A percentile compares a stretch with the other conserved stretches of the same genome.
Evolutionary conservation across 2,329 filamentous ascomycete genomes (phyloP).

Genomic region (Aspergillus phoenicis): DNA sequence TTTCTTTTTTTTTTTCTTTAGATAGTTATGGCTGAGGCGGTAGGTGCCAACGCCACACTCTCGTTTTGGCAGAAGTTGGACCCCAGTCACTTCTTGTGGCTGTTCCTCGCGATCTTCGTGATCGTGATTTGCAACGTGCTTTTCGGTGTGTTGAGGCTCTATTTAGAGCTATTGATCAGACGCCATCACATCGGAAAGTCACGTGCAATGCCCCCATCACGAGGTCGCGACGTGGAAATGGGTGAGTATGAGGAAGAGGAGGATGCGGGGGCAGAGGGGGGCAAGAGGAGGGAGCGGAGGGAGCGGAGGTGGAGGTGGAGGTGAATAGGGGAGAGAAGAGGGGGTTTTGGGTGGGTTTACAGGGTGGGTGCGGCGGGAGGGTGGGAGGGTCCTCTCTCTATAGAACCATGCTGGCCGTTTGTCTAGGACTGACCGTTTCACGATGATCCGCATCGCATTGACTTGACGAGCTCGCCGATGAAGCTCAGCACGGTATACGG

Average conservation of each 20-base stretch:
- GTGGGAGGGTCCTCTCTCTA: too few species aligned
- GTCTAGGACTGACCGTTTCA: too few species aligned
- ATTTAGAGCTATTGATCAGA: background rate
- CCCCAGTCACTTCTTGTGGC: background rate
- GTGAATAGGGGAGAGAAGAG: too few species aligned
- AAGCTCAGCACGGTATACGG: too few species aligned
- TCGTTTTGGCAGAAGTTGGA: background rate
- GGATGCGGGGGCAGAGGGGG: accelerated
- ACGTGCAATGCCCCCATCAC: background rate
- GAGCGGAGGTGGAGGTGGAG: background rate
- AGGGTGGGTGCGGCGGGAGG: too few species aligned
- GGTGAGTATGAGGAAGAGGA: background rate
- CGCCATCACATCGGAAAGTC: background rate
- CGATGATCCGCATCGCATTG: too few species aligned
- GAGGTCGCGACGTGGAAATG: background rate
- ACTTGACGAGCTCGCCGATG: too few species aligned
- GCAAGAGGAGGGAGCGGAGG: background rate
- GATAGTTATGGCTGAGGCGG: background rate
- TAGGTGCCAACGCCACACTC: background rate
- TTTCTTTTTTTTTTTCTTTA: background rate
- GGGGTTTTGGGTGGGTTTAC: too few species aligned
- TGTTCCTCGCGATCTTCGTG: background rate
- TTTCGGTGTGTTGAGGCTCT: background rate
- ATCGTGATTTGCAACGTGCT: background rate
- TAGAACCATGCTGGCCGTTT: too few species aligned